These are phyloP conservation scores for Pholiota microspora DNA, from an alignment of 768 basidiomycete genomes.

Conservation along the genomic window DNA sequence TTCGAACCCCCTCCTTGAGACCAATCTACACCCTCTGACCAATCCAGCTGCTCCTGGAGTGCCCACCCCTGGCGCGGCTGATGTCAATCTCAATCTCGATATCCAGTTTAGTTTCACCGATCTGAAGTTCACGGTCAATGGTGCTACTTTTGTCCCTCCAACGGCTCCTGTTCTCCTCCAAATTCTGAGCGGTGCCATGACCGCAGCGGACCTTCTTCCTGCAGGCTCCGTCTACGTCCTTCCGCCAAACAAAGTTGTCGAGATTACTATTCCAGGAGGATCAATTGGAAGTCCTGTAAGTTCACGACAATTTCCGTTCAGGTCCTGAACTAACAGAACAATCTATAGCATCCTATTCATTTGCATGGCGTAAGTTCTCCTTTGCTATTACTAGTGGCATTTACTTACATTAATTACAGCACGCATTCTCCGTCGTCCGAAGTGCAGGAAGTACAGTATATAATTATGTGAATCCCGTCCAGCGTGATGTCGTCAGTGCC, in stretches of 20 bases:
- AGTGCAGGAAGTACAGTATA: conserved; percentile 33
- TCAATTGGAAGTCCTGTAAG: conserved; percentile 31
- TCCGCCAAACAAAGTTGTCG: conserved; percentile 42
- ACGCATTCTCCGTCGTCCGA: conserved; percentile 37
- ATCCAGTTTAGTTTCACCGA: conserved; percentile 11
- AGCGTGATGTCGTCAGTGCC: conserved; percentile 36
- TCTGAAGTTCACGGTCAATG: conserved; percentile 29
- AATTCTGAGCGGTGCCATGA: conserved; percentile 35
- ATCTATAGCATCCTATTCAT: conserved; percentile 38
- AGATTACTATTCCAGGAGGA: conserved; percentile 42
- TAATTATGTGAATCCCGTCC: conserved; percentile 49
- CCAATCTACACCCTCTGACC: conserved; percentile 20
- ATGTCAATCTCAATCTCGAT: conserved; percentile 19
- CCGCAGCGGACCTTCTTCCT: conserved; percentile 33
- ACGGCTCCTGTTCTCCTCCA: conserved; percentile 45
- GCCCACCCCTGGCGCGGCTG: conserved; percentile 18
- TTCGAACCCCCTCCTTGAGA: conserved; percentile 18
- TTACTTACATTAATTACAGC: conserved; percentile 17
- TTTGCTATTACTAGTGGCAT: neutral
- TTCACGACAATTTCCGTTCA: neutral
- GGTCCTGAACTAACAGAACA: neutral
- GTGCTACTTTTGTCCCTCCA: conserved; percentile 31
- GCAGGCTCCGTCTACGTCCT: conserved; percentile 37
- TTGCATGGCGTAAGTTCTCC: conserved; percentile 34
- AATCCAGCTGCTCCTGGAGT: conserved; percentile 21